Evolutionary conservation across 2,329 filamentous ascomycete species (phyloP), one percentile per base, ranked within the genome.

Genomic region (Simplicillium aogashimaense): DNA sequence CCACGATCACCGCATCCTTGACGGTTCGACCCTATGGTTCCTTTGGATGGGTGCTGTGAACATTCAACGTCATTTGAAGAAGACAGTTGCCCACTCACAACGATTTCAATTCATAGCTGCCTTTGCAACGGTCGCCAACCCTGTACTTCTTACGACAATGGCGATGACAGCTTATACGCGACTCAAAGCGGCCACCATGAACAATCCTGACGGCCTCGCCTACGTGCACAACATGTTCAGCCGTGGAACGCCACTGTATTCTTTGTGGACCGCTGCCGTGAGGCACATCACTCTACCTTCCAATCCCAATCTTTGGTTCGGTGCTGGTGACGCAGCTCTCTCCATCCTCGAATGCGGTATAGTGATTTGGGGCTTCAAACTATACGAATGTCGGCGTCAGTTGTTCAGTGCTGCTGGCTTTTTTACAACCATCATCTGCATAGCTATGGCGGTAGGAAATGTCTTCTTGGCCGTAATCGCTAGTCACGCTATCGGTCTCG

Each of bases 341-440:
- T 66, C 68, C 0, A 51, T 74, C 3, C 66, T 74, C 3, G 67
- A 73, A 48, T 63, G 66, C 3, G 70, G 70, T 10, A 70, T 74
- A 17, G 59, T 73, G 3, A 58, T 64, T 3, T 74, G 70, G 70
- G 70, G 70, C 0, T 64, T 74, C 46, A 74, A 74, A 52, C 57
- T 74, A 3, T 71, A 66, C 47, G 68, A 72, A 45, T 71, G 67
- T 51, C 66, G 69, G 4, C 45, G 47, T 3, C 66, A 69, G 37
- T 57, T 74, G 2, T 58, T 67, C 35, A 70, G 66, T 16, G 47
- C 57, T 1, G 61, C 61, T 0, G 70, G 70, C 0, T 30, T 65
- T 4, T 52, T 63, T 2, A 61, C 65, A 0, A 45, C 66, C 4
- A 7, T 61, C 3, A 53, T 67, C 3, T 63, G 64, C 9, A 44